phyloP scores from a whole-genome alignment of 1,139 yeast genomes.

The Lodderomyces oxycetoniae region DNA sequence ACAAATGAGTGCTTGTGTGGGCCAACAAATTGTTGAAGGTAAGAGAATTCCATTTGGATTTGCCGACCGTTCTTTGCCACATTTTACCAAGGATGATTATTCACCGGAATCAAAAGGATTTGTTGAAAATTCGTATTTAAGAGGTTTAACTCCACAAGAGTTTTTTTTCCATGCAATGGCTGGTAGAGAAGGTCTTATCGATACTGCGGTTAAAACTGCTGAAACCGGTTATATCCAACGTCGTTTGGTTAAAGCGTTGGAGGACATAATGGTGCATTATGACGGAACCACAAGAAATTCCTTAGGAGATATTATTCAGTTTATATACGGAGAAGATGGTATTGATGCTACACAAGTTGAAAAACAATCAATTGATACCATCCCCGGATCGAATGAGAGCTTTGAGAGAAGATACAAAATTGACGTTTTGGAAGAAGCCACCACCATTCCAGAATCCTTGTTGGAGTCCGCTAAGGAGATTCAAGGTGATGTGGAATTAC shows the following conservation, averaged over 20 bases:
- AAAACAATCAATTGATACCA: slow-evolving; percentile 92
- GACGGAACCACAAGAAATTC: slow-evolving; percentile 99
- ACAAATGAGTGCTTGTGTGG: slow-evolving; percentile 99
- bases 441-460: slow-evolving; percentile 62
- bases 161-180: slow-evolving; percentile 99
- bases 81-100: slow-evolving; percentile 96
- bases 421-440: slow-evolving; percentile 71
- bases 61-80: slow-evolving; percentile 93
- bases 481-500: slow-evolving; percentile 82
- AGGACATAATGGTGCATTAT: slow-evolving; percentile 97
- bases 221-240: slow-evolving; percentile 99
- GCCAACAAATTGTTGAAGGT: slow-evolving; percentile 99
- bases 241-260: slow-evolving; percentile 96
- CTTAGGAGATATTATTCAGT: slow-evolving; percentile 91
- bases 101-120: slow-evolving; percentile 98
- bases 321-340: slow-evolving; percentile 98
- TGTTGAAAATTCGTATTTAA: slow-evolving; percentile 91
- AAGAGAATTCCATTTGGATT: slow-evolving; percentile 98
- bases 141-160: slow-evolving; percentile 98
- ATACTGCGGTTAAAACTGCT: slow-evolving; percentile 98
- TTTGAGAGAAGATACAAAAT: slow-evolving; percentile 84
- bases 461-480: slow-evolving; percentile 90
- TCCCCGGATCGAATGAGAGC: slow-evolving; percentile 83
- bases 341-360: slow-evolving; percentile 98
- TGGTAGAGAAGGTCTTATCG: slow-evolving; percentile 99